These are phyloP conservation scores for Filosporella fistucella DNA, from an alignment of 495 filamentous ascomycete genomes.

Conservation along the genomic window DNA sequence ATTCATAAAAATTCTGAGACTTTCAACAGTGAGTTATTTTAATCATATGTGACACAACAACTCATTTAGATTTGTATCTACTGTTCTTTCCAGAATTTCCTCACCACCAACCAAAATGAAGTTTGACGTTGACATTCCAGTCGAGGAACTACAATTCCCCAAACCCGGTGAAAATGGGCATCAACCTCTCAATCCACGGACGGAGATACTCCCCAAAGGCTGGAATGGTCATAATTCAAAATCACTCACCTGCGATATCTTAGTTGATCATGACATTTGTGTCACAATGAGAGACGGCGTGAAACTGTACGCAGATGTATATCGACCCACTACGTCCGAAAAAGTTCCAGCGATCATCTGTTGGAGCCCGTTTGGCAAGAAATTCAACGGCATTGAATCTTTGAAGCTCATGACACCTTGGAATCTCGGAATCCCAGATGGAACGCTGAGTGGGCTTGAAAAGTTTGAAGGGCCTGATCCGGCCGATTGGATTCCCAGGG, in stretches of 20 bases:
- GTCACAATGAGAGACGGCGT: background rate
- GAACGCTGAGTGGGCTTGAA: background rate
- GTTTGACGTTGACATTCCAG: too few species aligned
- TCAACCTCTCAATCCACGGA: background rate
- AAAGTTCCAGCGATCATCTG: background rate
- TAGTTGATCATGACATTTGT: background rate
- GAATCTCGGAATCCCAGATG: background rate
- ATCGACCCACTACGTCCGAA: background rate
- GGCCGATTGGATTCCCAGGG: background rate
- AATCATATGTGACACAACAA: too few species aligned
- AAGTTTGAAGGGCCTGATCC: conserved; percentile 3
- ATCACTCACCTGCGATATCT: background rate
- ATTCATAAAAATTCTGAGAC: too few species aligned
- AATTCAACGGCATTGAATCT: background rate
- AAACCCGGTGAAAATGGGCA: background rate
- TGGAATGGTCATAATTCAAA: background rate
- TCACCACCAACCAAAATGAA: too few species aligned
- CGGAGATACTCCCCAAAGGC: background rate
- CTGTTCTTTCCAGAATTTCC: too few species aligned
- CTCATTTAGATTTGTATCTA: too few species aligned
- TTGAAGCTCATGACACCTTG: background rate
- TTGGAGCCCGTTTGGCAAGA: conserved; percentile 1
- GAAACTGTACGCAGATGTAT: conserved; percentile 1
- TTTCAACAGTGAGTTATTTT: too few species aligned
- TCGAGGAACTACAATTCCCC: too few species aligned